A percentile compares a stretch with the other conserved stretches of the same genome.
phyloP scores from a whole-genome alignment of 106 monocot genomes.

The Triglochin maritima region DNA sequence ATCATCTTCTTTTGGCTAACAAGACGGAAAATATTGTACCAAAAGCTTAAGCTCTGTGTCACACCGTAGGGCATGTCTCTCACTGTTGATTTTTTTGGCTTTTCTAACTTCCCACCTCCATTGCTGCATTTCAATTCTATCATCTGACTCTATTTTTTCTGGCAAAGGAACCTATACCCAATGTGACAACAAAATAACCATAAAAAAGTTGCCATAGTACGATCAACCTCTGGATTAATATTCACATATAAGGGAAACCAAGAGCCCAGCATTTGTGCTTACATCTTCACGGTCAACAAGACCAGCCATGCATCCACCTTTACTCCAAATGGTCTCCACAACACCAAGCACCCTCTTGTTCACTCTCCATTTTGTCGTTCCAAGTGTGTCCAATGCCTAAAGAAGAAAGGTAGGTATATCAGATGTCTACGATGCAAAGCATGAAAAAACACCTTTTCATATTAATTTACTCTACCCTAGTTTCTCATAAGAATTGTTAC shows the following conservation, averaged over 20 bases:
- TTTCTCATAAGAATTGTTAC: too few relatives aligned
- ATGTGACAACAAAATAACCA: too few relatives aligned
- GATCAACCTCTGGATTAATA: too few relatives aligned
- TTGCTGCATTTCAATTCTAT: conserved; percentile 40
- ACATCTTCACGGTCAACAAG: conserved; percentile 68
- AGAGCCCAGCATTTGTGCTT: conserved; percentile 4
- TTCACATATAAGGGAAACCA: too few relatives aligned
- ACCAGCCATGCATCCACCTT: conserved; percentile 68
- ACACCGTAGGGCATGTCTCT: conserved; percentile 83
- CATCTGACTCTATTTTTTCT: conserved; percentile 44
- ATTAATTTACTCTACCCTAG: too few relatives aligned
- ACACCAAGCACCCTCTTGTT: conserved; percentile 66
- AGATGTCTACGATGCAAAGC: too few relatives aligned
- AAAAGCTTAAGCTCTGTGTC: conserved; percentile 87
- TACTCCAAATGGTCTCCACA: conserved; percentile 65
- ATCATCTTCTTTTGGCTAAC: not conserved
- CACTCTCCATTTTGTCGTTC: conserved; percentile 86
- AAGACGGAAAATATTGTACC: conserved; percentile 22
- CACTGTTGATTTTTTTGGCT: conserved; percentile 63
- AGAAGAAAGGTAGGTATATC: not conserved
- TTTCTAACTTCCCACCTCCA: conserved; percentile 66
- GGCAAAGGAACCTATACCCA: conserved; percentile 48
- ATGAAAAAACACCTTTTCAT: too few relatives aligned
- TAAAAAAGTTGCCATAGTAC: too few relatives aligned
- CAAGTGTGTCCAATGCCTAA: conserved; percentile 80